Evolutionary conservation across 805 yeast species (phyloP), one percentile per base, ranked within the genome.

Genomic region (Wickerhamomyces sydowiorum): DNA sequence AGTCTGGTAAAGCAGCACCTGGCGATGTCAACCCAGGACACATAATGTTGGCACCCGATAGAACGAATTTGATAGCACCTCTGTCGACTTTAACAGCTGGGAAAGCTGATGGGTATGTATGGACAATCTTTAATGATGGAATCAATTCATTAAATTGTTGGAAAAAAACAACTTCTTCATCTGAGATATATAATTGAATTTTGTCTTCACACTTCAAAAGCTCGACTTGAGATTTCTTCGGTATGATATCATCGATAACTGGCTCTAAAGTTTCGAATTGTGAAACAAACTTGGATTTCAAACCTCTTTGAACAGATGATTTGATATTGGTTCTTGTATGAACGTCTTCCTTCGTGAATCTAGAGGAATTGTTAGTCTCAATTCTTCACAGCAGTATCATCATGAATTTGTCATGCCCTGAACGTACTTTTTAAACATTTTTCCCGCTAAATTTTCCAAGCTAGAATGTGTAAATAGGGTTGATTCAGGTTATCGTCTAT

Each of bases 11-110:
- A 41, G 66, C 64, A 18, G 95, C 96, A 33, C 96, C 96, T 2
- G 82, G 73, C 17, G 93, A 80, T 0, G 96, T 88, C 49, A 88
- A 72, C 17, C 96, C 96, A 3, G 96, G 96, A 64, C 96, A 90
- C 98, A 90, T 90, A 56, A 90, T 86, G 57, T 90, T 90, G 23
- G 97, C 96, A 43, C 97, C 98, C 4, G 95, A 83, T n/a, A 90
- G 67, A 21, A 90, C 93, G 57, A 90, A 90, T 64, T 90, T 90
- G 61, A 90, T 90, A 39, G 98, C 98, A 44, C 98, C 98, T 60
- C 96, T 75, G 57, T 90, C 98, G 12, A 91, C 97, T 58, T 81
- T 86, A 35, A 90, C 95, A 28, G 76, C 67, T 19, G 96, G 96
- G 66, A 90, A 90, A 29, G 82, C 77, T 9, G 75, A 72, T 5